These are phyloP conservation scores for Dactylellina drechsleri DNA, from an alignment of 2,329 filamentous ascomycete genomes.

Conservation along the genomic window DNA sequence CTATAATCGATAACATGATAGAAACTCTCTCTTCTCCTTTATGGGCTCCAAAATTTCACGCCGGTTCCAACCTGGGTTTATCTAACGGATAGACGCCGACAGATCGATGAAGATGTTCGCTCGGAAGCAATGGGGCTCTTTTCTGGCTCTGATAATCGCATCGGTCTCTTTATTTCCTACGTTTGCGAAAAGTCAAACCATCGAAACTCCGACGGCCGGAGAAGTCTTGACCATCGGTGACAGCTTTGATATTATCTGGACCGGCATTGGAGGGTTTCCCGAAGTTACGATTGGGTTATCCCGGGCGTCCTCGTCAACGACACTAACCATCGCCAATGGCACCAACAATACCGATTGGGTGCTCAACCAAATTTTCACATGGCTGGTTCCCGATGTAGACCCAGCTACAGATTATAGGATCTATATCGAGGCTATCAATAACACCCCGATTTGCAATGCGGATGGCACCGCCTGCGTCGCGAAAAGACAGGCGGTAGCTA, in stretches of 20 bases:
- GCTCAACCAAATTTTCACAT: background rate
- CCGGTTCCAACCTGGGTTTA: conserved; percentile 55
- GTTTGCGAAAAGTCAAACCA: background rate
- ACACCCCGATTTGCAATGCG: background rate
- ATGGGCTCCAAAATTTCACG: no score
- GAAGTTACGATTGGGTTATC: background rate
- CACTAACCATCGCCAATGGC: background rate
- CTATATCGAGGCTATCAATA: background rate
- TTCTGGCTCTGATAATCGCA: background rate
- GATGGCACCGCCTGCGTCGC: background rate
- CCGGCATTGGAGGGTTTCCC: background rate
- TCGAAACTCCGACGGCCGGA: background rate
- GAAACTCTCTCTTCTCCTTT: no score
- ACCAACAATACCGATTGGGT: background rate
- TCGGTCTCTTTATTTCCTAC: background rate
- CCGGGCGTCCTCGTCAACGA: background rate
- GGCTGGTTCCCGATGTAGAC: background rate
- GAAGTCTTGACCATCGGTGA: conserved; percentile 6
- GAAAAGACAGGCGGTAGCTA: background rate
- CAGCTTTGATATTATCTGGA: conserved; percentile 11
- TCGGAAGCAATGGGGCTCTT: background rate
- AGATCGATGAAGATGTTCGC: conserved; percentile 56
- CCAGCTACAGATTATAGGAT: conserved; percentile 3
- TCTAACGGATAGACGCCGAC: conserved; percentile 61
- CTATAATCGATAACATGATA: no score